Evolutionary conservation across 306 rosid species (phyloP).

Genomic region (Cajanus cajan): DNA sequence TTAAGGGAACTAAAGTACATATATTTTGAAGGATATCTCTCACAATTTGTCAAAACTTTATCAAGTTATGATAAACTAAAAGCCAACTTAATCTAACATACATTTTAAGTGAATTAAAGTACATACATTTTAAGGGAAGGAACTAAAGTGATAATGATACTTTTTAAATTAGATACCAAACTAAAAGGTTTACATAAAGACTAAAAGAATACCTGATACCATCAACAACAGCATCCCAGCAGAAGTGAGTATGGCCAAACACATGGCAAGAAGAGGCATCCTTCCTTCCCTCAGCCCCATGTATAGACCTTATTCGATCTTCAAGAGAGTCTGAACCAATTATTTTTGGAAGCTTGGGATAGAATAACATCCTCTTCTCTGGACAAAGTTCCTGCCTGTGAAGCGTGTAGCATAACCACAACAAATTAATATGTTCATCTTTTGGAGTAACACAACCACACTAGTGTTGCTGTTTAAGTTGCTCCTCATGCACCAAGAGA

Average conservation of each 20-base stretch:
- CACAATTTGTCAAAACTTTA: too few relatives aligned
- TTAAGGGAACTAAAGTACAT: too few relatives aligned
- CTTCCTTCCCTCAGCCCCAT: slow-evolving; percentile 52
- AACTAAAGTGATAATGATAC: not conserved
- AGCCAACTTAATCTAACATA: too few relatives aligned
- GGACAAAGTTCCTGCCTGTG: slow-evolving; percentile 86
- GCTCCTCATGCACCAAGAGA: not conserved
- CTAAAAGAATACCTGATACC: slow-evolving; percentile 61
- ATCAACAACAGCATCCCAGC: slow-evolving; percentile 74
- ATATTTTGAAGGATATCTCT: too few relatives aligned
- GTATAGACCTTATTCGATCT: slow-evolving; percentile 70
- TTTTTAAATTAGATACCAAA: too few relatives aligned
- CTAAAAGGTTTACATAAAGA: not conserved
- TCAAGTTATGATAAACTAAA: too few relatives aligned
- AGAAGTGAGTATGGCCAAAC: slow-evolving; percentile 86
- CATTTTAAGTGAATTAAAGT: too few relatives aligned
- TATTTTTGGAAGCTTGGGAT: slow-evolving; percentile 83
- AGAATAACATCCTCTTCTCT: slow-evolving; percentile 94
- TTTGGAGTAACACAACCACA: not conserved
- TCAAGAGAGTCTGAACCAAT: slow-evolving; percentile 83
- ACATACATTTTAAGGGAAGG: too few relatives aligned
- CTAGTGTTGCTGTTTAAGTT: not conserved
- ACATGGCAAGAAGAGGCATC: slow-evolving; percentile 64
- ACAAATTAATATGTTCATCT: not conserved
- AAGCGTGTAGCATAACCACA: slow-evolving; percentile 23